Conservation (phyloP, 306 rosid species). For the Glycine latifolia region DNA sequence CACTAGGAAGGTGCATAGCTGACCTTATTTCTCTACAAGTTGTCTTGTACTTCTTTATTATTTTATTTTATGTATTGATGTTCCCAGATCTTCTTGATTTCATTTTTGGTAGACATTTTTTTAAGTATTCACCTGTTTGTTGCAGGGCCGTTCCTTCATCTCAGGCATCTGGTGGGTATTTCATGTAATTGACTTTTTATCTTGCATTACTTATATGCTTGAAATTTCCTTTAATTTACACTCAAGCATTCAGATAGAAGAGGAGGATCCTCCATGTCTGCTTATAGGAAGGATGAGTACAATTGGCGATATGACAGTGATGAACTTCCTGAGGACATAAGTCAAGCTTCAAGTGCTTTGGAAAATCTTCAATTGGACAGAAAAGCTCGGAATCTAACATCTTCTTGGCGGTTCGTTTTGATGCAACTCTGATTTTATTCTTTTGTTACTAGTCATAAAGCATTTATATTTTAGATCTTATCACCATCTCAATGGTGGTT, state of each 20-base stretch:
- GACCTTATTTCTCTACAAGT: conserved; percentile 36
- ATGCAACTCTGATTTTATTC: conserved; percentile 25
- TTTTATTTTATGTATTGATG: not conserved
- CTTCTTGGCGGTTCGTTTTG: conserved; percentile 93
- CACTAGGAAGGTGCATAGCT: conserved; percentile 82
- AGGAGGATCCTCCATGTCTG: conserved; percentile 87
- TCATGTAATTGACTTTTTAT: conserved; percentile 30
- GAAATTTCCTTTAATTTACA: conserved; percentile 55
- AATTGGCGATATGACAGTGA: conserved; percentile 92
- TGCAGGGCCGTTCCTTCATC: conserved; percentile 83
- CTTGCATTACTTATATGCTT: conserved; percentile 34
- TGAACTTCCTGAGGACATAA: conserved; percentile 83
- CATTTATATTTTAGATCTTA: conserved; percentile 23
- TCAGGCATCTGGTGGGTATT: conserved; percentile 87
- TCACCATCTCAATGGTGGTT: not conserved
- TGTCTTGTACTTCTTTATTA: conserved; percentile 13
- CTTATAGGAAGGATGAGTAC: conserved; percentile 91
- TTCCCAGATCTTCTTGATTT: not conserved
- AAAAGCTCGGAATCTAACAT: conserved; percentile 95
- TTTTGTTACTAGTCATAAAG: not conserved
- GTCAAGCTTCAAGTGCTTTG: conserved; percentile 84
- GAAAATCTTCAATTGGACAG: conserved; percentile 97
- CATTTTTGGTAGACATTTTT: conserved; percentile 41
- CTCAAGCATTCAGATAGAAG: conserved; percentile 81
- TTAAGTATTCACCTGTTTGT: conserved; percentile 33